These are phyloP conservation scores for Acer negundo DNA, from an alignment of 345 rosid species.

Conservation along the genomic window DNA sequence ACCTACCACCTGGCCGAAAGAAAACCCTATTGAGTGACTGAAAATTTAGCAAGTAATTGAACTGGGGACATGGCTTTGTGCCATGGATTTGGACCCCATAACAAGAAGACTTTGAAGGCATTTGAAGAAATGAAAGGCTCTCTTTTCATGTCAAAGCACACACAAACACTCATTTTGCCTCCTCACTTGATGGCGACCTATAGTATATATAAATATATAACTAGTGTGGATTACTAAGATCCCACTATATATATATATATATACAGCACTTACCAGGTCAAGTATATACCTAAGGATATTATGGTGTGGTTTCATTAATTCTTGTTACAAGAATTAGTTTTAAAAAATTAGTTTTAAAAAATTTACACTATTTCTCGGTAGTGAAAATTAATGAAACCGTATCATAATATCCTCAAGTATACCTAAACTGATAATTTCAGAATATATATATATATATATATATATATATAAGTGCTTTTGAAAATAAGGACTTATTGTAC, in stretches of 20 bases:
- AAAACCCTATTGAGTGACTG: neutral
- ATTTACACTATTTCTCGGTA: too few species aligned
- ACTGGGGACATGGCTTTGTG: neutral
- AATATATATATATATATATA: neutral
- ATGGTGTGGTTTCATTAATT: too few species aligned
- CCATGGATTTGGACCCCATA: slow-evolving; percentile 20
- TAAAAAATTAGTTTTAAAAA: too few species aligned
- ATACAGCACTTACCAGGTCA: too few species aligned
- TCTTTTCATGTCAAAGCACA: slow-evolving; percentile 27
- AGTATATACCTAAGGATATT: too few species aligned
- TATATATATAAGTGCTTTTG: slow-evolving; percentile 8
- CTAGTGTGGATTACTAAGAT: slow-evolving; percentile 33
- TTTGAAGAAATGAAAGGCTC: slow-evolving; percentile 25
- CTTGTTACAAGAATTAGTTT: too few species aligned
- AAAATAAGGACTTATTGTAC: neutral
- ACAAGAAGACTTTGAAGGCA: slow-evolving; percentile 19
- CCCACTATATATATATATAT: slow-evolving; percentile 26
- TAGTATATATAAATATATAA: neutral
- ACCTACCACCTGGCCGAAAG: slow-evolving; percentile 17
- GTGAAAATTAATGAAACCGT: too few species aligned
- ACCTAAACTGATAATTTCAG: too few species aligned
- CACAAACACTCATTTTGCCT: slow-evolving; percentile 17
- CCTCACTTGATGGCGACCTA: slow-evolving; percentile 25
- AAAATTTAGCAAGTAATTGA: neutral
- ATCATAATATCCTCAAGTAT: too few species aligned